A percentile compares a stretch with the other conserved stretches of the same genome.
These are phyloP conservation scores for Tylopilus subfusipes DNA, from an alignment of 768 basidiomycete species.

Conservation along the genomic window DNA sequence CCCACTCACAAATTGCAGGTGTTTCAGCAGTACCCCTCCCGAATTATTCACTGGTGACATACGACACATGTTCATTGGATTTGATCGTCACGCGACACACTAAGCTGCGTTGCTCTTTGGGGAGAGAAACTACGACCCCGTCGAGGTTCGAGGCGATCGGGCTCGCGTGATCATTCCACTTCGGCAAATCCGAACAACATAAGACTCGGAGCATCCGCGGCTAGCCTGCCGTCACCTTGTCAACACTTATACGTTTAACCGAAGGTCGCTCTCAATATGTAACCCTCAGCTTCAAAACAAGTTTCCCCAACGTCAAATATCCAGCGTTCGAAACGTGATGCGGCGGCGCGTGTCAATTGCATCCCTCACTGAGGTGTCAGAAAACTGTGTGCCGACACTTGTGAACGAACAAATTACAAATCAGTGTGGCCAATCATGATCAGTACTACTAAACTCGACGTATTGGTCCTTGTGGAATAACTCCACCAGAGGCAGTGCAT, in stretches of 20 bases:
- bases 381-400: not conserved
- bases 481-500: not conserved
- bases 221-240: not conserved
- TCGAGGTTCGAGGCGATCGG: not conserved
- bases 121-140: not conserved
- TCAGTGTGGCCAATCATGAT: not conserved
- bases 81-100: not conserved
- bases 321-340: not conserved
- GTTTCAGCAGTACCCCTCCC: constrained; percentile 15
- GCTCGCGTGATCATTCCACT: constrained; percentile 6
- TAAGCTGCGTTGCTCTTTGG: not conserved
- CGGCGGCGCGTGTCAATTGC: not conserved
- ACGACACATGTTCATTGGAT: not conserved
- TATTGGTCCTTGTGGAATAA: not conserved
- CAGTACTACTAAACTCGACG: not conserved
- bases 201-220: not conserved
- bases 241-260: constrained; percentile 4
- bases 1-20: not conserved
- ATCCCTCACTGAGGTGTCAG: not conserved
- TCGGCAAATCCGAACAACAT: not conserved
- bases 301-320: not conserved
- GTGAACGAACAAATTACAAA: constrained; percentile 10
- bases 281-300: not conserved
- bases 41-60: not conserved
- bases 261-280: not conserved